These are phyloP conservation scores for Candolleomyces aberdarensis DNA, from an alignment of 768 basidiomycete species.

Conservation along the genomic window DNA sequence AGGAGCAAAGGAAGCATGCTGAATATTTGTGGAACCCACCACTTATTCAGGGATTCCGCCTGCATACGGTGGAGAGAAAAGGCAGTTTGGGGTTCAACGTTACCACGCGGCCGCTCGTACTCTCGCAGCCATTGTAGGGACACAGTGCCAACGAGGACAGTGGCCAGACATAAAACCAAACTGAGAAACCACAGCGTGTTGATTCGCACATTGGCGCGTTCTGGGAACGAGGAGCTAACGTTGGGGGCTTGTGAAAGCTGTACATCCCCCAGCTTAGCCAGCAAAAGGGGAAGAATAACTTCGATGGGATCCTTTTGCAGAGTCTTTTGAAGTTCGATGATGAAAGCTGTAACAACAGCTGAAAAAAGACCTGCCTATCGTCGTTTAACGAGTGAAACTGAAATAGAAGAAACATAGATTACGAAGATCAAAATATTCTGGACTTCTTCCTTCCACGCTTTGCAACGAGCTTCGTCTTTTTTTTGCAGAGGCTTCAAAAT, in stretches of 20 bases:
- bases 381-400: neutral
- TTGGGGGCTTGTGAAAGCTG: conserved; percentile 1
- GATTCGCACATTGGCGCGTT: neutral
- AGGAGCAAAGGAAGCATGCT: conserved; percentile 25
- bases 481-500: neutral
- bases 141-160: conserved; percentile 17
- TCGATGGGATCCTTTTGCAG: conserved; percentile 17
- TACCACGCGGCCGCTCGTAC: conserved; percentile 9
- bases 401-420: neutral
- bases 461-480: conserved; percentile 9
- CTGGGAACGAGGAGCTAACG: neutral
- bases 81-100: conserved; percentile 3
- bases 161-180: conserved; percentile 14
- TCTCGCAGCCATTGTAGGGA: conserved; percentile 21
- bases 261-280: conserved; percentile 12
- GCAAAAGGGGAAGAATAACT: neutral
- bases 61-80: conserved; percentile 24
- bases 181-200: conserved; percentile 20
- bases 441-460: conserved; percentile 14
- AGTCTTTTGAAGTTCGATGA: conserved; percentile 20
- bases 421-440: conserved; percentile 14
- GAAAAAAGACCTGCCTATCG: conserved; percentile 25
- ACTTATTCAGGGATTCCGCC: conserved; percentile 23
- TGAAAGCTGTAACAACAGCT: conserved; percentile 22
- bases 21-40: conserved; percentile 27